phyloP scores from a whole-genome alignment of 305 asterid species.

The Solanum hybrid region DNA sequence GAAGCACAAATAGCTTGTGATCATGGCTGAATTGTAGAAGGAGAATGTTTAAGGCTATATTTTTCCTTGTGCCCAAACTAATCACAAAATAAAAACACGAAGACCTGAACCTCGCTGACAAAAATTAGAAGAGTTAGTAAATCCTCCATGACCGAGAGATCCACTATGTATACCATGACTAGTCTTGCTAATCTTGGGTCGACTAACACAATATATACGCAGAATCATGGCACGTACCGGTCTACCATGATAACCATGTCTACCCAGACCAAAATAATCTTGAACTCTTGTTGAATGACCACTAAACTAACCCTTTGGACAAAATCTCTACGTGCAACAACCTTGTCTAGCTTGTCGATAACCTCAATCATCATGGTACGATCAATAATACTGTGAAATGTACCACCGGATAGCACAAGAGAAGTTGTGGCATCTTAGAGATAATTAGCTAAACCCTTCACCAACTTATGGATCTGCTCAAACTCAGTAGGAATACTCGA shows the following conservation, averaged over 20 bases:
- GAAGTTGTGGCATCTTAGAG: background rate
- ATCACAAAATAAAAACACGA: background rate
- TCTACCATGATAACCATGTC: background rate
- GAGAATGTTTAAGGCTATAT: background rate
- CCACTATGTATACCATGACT: background rate
- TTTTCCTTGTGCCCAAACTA: background rate
- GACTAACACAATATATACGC: no score
- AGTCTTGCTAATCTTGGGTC: background rate
- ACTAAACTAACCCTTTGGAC: background rate
- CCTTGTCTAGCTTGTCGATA: background rate
- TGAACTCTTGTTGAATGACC: background rate
- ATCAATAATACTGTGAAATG: background rate
- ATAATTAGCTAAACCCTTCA: background rate
- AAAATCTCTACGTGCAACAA: background rate
- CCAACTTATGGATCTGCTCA: background rate
- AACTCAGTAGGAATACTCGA: background rate
- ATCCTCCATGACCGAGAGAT: background rate
- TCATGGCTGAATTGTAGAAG: background rate
- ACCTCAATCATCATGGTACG: background rate
- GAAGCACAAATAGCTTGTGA: no score
- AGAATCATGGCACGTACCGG: no score
- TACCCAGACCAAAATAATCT: background rate
- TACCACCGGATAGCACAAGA: background rate
- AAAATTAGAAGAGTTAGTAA: no score
- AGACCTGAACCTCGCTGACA: background rate